Evolutionary conservation across 2,329 filamentous ascomycete species (phyloP).

Genomic region (Xylogone sp.): DNA sequence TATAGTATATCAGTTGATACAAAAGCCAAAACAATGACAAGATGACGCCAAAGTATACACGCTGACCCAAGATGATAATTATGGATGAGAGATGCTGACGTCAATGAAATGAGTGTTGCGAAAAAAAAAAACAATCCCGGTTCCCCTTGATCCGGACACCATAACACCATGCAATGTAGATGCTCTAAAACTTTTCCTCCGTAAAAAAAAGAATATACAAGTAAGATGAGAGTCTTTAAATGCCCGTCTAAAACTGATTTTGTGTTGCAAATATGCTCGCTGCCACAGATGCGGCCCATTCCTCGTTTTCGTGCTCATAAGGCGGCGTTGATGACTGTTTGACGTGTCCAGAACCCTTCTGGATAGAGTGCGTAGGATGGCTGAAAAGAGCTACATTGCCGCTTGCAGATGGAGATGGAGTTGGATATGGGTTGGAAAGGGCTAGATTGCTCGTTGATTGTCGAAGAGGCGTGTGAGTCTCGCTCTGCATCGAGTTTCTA

Average conservation of each 20-base stretch:
- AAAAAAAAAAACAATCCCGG: neutral
- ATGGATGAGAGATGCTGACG: neutral
- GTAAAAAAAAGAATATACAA: slow-evolving; percentile 24
- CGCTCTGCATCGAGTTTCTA: slow-evolving; percentile 25
- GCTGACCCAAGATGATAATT: neutral
- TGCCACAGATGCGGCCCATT: slow-evolving; percentile 82
- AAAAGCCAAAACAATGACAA: neutral
- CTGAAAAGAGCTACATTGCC: slow-evolving; percentile 70
- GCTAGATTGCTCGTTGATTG: slow-evolving; percentile 63
- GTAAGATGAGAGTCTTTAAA: slow-evolving; percentile 10
- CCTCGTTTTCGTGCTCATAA: slow-evolving; percentile 88
- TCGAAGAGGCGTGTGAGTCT: slow-evolving; percentile 47
- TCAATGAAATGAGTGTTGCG: slow-evolving; percentile 2
- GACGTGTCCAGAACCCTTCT: slow-evolving; percentile 58
- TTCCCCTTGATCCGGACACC: slow-evolving; percentile 12
- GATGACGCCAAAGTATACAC: neutral
- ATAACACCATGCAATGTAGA: slow-evolving; percentile 30
- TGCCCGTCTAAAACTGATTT: slow-evolving; percentile 47
- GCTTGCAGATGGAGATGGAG: slow-evolving; percentile 74
- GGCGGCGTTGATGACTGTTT: slow-evolving; percentile 93
- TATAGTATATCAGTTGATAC: neutral
- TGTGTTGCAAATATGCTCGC: slow-evolving; percentile 77
- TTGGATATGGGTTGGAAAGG: slow-evolving; percentile 60
- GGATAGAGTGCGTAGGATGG: slow-evolving; percentile 53
- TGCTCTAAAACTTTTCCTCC: slow-evolving; percentile 26